phyloP scores from a whole-genome alignment of 2,329 filamentous ascomycete species.

The Arthrobotrys pseudoclavata region DNA sequence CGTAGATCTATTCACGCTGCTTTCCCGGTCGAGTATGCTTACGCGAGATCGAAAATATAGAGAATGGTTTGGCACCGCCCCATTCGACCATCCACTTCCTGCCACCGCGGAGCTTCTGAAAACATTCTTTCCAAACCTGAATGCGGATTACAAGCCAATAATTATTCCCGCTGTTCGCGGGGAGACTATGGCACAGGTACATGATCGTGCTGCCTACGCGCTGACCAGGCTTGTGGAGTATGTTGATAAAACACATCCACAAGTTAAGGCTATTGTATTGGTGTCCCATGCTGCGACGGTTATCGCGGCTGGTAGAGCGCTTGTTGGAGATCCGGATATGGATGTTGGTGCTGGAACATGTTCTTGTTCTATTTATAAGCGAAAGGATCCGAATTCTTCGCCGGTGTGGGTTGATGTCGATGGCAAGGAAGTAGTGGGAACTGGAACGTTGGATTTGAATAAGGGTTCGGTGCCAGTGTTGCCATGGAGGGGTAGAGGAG shows the following conservation, averaged over 20 bases:
- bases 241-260: conserved; percentile 70
- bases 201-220: conserved; percentile 81
- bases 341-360: conserved; percentile 64
- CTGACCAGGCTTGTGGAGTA: conserved; percentile 78
- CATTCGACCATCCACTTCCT: conserved; percentile 86
- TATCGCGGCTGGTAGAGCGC: conserved; percentile 83
- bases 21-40: not conserved
- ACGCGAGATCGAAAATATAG: conserved; percentile 66
- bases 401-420: conserved; percentile 57
- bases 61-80: conserved; percentile 92
- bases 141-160: conserved; percentile 72
- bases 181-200: conserved; percentile 83
- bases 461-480: conserved; percentile 62
- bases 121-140: conserved; percentile 75
- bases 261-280: conserved; percentile 79
- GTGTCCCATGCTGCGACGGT: conserved; percentile 92
- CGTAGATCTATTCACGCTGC: not conserved
- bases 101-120: conserved; percentile 75
- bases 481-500: conserved; percentile 74
- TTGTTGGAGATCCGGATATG: conserved; percentile 61
- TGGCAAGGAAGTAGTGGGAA: conserved; percentile 26
- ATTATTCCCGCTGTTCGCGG: conserved; percentile 79
- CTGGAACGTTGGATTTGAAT: conserved; percentile 55
- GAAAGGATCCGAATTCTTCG: conserved; percentile 28
- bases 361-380: conserved; percentile 61